A percentile compares a stretch with the other conserved stretches of the same genome.
Evolutionary conservation across 2,329 filamentous ascomycete species (phyloP).

Genomic region (Septoria linicola): DNA sequence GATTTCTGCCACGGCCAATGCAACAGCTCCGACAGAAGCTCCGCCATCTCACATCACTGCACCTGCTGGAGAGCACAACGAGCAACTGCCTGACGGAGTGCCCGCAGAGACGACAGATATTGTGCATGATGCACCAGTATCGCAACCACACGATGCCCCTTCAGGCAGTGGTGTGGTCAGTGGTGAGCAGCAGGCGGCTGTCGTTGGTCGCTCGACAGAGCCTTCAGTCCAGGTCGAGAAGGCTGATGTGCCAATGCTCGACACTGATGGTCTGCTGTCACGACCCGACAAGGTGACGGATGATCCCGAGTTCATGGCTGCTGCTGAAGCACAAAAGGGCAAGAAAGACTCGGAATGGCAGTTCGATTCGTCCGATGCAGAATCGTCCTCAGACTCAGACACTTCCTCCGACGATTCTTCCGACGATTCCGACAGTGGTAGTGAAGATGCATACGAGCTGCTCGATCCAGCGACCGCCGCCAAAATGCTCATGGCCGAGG

Average conservation of each 20-base stretch:
- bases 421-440: slow-evolving; percentile 52
- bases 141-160: slow-evolving; percentile 1
- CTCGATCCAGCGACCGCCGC: slow-evolving; percentile 80
- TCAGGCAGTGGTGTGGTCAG: not conserved
- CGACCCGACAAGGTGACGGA: slow-evolving; percentile 31
- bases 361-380: slow-evolving; percentile 59
- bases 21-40: not conserved
- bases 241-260: slow-evolving; percentile 13
- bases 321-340: slow-evolving; percentile 47
- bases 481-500: slow-evolving; percentile 79
- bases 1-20: not conserved
- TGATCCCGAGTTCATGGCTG: slow-evolving; percentile 46
- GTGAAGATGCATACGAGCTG: slow-evolving; percentile 66
- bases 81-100: slow-evolving; percentile 14
- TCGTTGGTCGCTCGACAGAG: not conserved
- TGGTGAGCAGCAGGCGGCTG: not conserved
- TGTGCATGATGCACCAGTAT: slow-evolving; percentile 9
- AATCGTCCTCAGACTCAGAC: slow-evolving; percentile 58
- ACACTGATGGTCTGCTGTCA: slow-evolving; percentile 4
- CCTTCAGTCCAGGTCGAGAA: not conserved
- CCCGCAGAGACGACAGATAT: slow-evolving; percentile 23
- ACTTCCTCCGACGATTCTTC: slow-evolving; percentile 35
- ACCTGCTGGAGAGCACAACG: not conserved
- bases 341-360: slow-evolving; percentile 77
- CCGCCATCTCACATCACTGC: not conserved